Evolutionary conservation across 2,329 filamentous ascomycete species (phyloP).

Genomic region (Penicillium fuscoglaucum): DNA sequence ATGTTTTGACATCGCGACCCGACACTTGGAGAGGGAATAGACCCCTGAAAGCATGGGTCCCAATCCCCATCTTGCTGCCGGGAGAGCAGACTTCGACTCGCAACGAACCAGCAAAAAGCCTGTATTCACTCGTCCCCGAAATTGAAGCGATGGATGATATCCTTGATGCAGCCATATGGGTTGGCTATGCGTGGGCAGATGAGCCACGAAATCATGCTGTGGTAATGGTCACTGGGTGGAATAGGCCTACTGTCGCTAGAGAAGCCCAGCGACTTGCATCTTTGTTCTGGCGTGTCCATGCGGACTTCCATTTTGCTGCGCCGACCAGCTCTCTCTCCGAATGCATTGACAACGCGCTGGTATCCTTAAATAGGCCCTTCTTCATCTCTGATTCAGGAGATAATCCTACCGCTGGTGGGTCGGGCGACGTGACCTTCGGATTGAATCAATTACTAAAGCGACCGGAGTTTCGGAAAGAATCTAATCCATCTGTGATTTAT

Average conservation of each 20-base stretch:
- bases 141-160: slow-evolving; percentile 47
- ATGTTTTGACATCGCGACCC: slow-evolving; percentile 34
- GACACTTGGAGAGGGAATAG: slow-evolving; percentile 19
- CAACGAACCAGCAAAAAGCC: slow-evolving; percentile 52
- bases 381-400: slow-evolving; percentile 60
- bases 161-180: slow-evolving; percentile 57
- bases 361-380: slow-evolving; percentile 46
- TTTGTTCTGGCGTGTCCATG: slow-evolving; percentile 51
- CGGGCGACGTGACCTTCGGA: slow-evolving; percentile 57
- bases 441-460: slow-evolving; percentile 49
- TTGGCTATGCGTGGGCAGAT: slow-evolving; percentile 59
- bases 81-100: slow-evolving; percentile 59
- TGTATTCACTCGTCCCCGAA: slow-evolving; percentile 51
- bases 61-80: slow-evolving; percentile 53
- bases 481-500: slow-evolving; percentile 51
- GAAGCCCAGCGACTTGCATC: slow-evolving; percentile 50
- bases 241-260: slow-evolving; percentile 38
- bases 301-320: slow-evolving; percentile 54
- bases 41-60: slow-evolving; percentile 55
- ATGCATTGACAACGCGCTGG: slow-evolving; percentile 51
- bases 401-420: slow-evolving; percentile 57
- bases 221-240: slow-evolving; percentile 56
- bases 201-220: slow-evolving; percentile 54
- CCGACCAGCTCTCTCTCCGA: slow-evolving; percentile 51
- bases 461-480: slow-evolving; percentile 44